These are phyloP conservation scores for Chytridium lagenaria DNA, from an alignment of 371 early-diverging fungal species.

Conservation along the genomic window DNA sequence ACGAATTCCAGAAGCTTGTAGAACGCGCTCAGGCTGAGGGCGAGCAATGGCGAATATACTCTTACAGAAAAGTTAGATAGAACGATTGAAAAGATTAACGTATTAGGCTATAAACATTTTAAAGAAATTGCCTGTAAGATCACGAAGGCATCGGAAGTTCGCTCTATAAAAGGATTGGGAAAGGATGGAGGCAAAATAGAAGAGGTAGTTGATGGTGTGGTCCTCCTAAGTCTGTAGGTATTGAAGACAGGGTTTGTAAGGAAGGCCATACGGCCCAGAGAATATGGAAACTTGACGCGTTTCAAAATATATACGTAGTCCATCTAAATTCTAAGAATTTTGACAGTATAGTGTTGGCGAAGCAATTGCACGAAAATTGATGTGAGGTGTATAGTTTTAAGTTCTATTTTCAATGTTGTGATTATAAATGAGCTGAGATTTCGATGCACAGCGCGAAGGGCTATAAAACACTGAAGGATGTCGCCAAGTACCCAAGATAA, in stretches of 20 bases:
- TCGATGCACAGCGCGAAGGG: slow-evolving; percentile 36
- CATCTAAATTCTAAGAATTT: slow-evolving; percentile 1
- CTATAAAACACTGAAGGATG: slow-evolving; percentile 48
- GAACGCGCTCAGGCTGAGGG: slow-evolving; percentile 43
- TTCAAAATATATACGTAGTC: slow-evolving; percentile 40
- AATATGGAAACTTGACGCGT: slow-evolving; percentile 25
- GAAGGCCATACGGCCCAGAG: slow-evolving; percentile 47
- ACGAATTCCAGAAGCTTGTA: slow-evolving; percentile 36
- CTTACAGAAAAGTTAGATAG: slow-evolving; percentile 34
- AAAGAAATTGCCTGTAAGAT: slow-evolving; percentile 22
- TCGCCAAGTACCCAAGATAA: slow-evolving; percentile 37
- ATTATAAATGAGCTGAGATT: too few species aligned
- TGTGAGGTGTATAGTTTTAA: slow-evolving; percentile 5
- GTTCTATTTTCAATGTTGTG: not conserved
- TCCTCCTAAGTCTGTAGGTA: slow-evolving; percentile 18
- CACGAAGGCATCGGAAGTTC: slow-evolving; percentile 24
- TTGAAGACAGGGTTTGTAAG: slow-evolving; percentile 39
- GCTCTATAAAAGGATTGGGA: slow-evolving; percentile 34
- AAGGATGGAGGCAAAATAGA: slow-evolving; percentile 44
- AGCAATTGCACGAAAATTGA: slow-evolving; percentile 32
- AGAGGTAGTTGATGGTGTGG: slow-evolving; percentile 19
- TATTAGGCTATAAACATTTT: slow-evolving; percentile 31
- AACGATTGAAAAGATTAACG: not conserved
- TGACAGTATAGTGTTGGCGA: slow-evolving; percentile 29
- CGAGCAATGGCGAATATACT: slow-evolving; percentile 37